Evolutionary conservation across 257 asterid genomes (phyloP).

Genomic region (Solanum tarijense): DNA sequence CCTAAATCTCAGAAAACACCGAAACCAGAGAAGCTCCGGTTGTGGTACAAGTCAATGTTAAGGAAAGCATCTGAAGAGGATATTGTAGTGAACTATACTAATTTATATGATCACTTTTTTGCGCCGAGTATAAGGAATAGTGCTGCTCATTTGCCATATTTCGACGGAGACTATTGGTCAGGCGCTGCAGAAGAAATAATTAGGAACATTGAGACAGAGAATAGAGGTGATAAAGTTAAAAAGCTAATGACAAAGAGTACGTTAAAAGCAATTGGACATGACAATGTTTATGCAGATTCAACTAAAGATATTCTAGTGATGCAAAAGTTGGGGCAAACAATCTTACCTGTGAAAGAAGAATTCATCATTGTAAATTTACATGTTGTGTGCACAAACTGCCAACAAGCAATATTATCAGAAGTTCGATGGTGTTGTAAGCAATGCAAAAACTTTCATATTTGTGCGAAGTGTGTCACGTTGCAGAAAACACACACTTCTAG

Average conservation of each 20-base stretch:
- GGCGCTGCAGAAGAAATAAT: slow-evolving; percentile 38
- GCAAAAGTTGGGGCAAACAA: slow-evolving; percentile 51
- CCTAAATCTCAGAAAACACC: slow-evolving; percentile 68
- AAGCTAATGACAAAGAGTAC: slow-evolving; percentile 31
- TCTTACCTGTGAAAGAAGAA: slow-evolving; percentile 43
- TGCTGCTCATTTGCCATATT: slow-evolving; percentile 63
- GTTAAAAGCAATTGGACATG: slow-evolving; percentile 43
- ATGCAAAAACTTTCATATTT: slow-evolving; percentile 41
- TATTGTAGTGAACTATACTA: slow-evolving; percentile 43
- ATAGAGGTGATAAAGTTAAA: slow-evolving; percentile 22
- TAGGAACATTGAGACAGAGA: slow-evolving; percentile 21
- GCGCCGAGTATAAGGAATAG: slow-evolving; percentile 29
- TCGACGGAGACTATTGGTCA: slow-evolving; percentile 69
- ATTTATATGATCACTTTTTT: slow-evolving; percentile 46
- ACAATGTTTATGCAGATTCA: slow-evolving; percentile 24
- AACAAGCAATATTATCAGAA: slow-evolving; percentile 37
- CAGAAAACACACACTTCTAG: slow-evolving; percentile 24
- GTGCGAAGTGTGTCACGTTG: slow-evolving; percentile 38
- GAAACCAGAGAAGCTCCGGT: slow-evolving; percentile 37
- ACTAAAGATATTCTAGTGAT: slow-evolving; percentile 50
- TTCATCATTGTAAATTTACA: slow-evolving; percentile 49
- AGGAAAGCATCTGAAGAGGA: slow-evolving; percentile 42
- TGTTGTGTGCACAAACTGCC: slow-evolving; percentile 43
- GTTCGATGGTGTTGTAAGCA: slow-evolving; percentile 42
- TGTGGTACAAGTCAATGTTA: slow-evolving; percentile 49